Evolutionary conservation across 129 eudicot genomes (phyloP).

Genomic region (Apium graveolens): DNA sequence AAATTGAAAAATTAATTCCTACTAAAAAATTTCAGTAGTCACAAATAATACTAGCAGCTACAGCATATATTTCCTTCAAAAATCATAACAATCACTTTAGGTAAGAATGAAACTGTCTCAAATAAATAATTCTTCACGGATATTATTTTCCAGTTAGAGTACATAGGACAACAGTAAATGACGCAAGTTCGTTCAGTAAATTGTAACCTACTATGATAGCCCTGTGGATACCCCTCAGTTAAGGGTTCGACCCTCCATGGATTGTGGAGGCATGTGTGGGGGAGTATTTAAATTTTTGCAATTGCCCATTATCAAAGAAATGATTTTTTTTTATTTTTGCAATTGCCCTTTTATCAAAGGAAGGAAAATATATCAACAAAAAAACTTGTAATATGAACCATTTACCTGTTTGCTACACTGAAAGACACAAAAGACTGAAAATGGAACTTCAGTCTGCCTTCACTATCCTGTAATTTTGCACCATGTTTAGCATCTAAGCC

Average conservation of each 20-base stretch:
- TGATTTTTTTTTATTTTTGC: background rate
- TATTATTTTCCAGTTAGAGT: background rate
- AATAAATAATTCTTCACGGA: background rate
- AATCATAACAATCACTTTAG: background rate
- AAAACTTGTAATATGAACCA: background rate
- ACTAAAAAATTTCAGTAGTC: too few species aligned
- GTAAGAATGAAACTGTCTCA: background rate
- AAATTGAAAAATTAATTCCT: too few species aligned
- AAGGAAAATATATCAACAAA: background rate
- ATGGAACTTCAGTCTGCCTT: constrained; percentile 92
- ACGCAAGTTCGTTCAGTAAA: too few species aligned
- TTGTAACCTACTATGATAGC: background rate
- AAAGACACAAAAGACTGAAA: constrained; percentile 96
- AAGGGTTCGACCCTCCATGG: background rate
- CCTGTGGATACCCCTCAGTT: background rate
- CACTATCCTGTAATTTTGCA: constrained; percentile 72
- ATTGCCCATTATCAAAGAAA: too few species aligned
- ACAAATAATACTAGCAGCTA: background rate
- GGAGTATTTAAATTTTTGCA: background rate
- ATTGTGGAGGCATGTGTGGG: background rate
- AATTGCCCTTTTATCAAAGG: background rate
- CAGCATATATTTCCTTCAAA: background rate
- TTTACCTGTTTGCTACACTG: constrained; percentile 81
- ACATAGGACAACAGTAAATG: background rate
- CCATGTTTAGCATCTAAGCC: constrained; percentile 94